Evolutionary conservation across 192 early-diverging fungal genomes (phyloP).

Genomic region (Podila epigama): DNA sequence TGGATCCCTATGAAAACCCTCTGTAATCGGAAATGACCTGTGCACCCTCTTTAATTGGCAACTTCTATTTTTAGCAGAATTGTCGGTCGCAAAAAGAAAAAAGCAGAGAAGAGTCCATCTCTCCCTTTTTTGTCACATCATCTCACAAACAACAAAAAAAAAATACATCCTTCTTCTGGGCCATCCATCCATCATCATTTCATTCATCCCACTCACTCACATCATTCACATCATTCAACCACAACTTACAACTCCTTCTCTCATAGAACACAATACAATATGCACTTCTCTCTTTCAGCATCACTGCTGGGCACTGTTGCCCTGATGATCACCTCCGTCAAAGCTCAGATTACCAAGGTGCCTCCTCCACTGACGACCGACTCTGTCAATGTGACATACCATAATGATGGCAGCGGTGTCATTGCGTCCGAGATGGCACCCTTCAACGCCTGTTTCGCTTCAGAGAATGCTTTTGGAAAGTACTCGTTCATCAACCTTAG

Average conservation of each 20-base stretch:
- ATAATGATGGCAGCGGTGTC: slow-evolving; percentile 7
- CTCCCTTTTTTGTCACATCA: neutral
- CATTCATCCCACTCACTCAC: neutral
- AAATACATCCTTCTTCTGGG: neutral
- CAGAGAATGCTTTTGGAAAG: neutral
- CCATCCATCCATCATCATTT: neutral
- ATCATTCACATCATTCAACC: neutral
- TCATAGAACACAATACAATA: slow-evolving; percentile 3
- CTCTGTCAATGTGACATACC: slow-evolving; percentile 20
- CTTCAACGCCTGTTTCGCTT: slow-evolving; percentile 28
- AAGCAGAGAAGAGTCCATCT: neutral
- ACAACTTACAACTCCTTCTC: no score
- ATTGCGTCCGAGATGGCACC: slow-evolving; percentile 3
- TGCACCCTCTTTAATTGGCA: neutral
- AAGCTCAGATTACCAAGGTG: neutral
- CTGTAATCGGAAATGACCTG: neutral
- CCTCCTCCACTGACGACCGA: slow-evolving; percentile 11
- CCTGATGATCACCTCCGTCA: neutral
- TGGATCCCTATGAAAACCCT: no score
- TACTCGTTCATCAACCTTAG: slow-evolving; percentile 28
- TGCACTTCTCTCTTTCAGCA: slow-evolving; percentile 2
- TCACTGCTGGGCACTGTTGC: slow-evolving; percentile 1
- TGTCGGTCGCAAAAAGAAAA: no score
- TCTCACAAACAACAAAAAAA: neutral
- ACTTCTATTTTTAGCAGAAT: no score